These are phyloP conservation scores for Pseudocercospora fuligena DNA, from an alignment of 2,329 filamentous ascomycete genomes.

Conservation along the genomic window DNA sequence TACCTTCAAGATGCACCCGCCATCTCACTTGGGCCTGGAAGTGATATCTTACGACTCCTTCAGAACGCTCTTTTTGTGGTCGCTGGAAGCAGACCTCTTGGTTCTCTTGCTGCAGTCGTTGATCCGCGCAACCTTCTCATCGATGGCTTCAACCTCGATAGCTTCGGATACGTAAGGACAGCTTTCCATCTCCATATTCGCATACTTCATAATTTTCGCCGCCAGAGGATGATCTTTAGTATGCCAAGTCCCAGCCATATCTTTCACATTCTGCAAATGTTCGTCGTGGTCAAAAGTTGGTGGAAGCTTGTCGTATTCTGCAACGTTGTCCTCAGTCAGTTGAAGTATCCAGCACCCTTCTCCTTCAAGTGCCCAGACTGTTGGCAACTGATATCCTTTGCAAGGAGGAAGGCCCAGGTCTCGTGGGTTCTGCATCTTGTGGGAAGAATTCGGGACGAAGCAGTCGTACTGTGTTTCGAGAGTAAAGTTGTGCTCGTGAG, in stretches of 20 bases:
- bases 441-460: no score
- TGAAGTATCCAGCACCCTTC: not conserved
- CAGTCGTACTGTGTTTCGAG: no score
- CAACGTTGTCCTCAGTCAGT: not conserved
- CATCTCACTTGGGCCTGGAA: no score
- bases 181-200: not conserved
- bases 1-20: no score
- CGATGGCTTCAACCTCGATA: no score
- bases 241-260: not conserved
- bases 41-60: no score
- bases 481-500: no score
- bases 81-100: no score
- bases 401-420: not conserved
- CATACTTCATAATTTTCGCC: not conserved
- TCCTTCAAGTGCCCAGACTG: not conserved
- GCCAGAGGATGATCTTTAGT: not conserved
- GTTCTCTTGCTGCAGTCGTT: no score
- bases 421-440: not conserved
- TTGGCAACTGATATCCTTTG: not conserved
- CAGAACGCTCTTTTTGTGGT: no score
- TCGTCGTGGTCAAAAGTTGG: not conserved
- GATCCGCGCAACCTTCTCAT: no score
- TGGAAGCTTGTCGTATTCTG: not conserved
- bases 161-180: not conserved
- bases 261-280: not conserved